Base-by-base conservation (phyloP, 352 stramenopile species). In the Phytopythium boreale region DNA sequence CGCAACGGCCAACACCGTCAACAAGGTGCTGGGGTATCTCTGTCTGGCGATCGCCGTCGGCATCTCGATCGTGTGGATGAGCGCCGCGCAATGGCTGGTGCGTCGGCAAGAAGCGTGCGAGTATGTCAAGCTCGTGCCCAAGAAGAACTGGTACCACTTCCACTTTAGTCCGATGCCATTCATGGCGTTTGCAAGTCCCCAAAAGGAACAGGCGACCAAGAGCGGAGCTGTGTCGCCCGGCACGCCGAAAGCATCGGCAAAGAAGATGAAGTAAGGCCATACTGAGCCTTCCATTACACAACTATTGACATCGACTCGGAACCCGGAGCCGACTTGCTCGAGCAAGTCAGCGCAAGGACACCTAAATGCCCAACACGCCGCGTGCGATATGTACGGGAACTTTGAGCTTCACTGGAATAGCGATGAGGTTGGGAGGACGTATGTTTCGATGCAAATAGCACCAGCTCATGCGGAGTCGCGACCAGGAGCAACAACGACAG, bases 131-230 rank as follows among this genome's bases (percentile, higher is more conserved):
- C 56, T 69, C 12, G 50, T 61, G 37, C 50, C 57, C 17, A 64
- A 69, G 56, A 69, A 69, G 63, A 69, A 69, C 51, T 69, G 63
- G 63, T 69, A 69, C 39, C 56, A 64, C 17, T 69, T 69, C 34
- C 63, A 69, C 26, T 69, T 64, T 51, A 69, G 63, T 47, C 46
- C 56, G 14, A 57, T 49, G 43, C 56, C 63, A 5, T 69, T 69
- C 63, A 64, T 69, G 56, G 49, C 49, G 24, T 44, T 44, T 20
- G 39, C 39, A 2, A 20, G 39, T 7, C 14, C 12, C 7, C 39
- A 44, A 20, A 44, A 44, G 15, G 39, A 44, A 20, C 39, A 2
- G 15, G 15, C 15, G 15, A 6, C 39, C 4, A 44, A 44, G 39
- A 44, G 10, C 14, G 39, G 39, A n/a, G 39, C 39, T 4, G 39